Evolutionary conservation across 768 basidiomycete genomes (phyloP).

Genomic region (Trichaptum fuscoviolaceum): DNA sequence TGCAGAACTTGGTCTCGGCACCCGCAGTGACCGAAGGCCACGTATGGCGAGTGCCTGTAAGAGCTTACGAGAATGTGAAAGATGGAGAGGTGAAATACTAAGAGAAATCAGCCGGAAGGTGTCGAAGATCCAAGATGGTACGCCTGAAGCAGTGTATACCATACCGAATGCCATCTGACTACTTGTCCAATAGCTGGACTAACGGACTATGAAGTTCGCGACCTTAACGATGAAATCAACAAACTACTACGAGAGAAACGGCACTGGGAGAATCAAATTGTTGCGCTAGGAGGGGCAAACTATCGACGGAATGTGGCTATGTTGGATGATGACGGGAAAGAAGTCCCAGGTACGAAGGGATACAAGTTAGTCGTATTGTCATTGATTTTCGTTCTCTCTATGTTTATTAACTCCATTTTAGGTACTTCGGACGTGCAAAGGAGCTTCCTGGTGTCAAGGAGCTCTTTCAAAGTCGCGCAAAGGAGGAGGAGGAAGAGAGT

Average conservation of each 20-base stretch:
- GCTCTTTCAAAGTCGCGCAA: constrained; percentile 83
- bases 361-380: constrained; percentile 68
- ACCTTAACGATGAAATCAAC: constrained; percentile 98
- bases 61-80: constrained; percentile 87
- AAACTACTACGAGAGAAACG: constrained; percentile 90
- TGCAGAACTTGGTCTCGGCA: constrained; percentile 88
- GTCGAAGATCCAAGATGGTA: constrained; percentile 95
- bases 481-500: constrained; percentile 87
- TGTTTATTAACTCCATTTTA: constrained; percentile 22
- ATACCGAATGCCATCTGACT: not conserved
- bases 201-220: constrained; percentile 93
- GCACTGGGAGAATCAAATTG: constrained; percentile 98
- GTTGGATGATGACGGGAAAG: constrained; percentile 91
- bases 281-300: constrained; percentile 93
- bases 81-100: constrained; percentile 94
- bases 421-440: constrained; percentile 96
- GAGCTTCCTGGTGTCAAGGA: constrained; percentile 94
- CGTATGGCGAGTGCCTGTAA: constrained; percentile 91
- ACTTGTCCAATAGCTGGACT: constrained; percentile 58
- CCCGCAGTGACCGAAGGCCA: constrained; percentile 79
- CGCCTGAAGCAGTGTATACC: constrained; percentile 22
- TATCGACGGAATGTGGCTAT: constrained; percentile 91
- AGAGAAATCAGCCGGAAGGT: constrained; percentile 95
- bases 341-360: constrained; percentile 94
- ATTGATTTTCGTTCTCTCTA: constrained; percentile 6